phyloP scores from a whole-genome alignment of 225 moss, liverwort and hornwort genomes.

The Bryum argenteum region DNA sequence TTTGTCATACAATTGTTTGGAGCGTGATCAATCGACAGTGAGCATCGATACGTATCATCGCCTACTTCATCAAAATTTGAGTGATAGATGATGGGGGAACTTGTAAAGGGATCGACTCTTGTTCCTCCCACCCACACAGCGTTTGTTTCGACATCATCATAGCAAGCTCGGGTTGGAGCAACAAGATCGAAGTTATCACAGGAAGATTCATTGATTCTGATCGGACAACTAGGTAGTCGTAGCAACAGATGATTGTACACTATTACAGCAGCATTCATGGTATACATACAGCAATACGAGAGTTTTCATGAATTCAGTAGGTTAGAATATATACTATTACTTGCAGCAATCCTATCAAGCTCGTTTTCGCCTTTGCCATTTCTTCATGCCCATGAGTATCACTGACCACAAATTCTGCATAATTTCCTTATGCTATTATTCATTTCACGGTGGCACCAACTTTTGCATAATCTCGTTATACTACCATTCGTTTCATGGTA shows the following conservation, averaged over 20 bases:
- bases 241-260: not conserved
- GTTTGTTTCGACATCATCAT: too few relatives aligned
- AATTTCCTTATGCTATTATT: too few relatives aligned
- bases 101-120: conserved; percentile 25
- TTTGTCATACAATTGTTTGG: conserved; percentile 12
- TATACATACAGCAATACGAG: too few relatives aligned
- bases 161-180: conserved; percentile 37
- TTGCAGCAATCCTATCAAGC: too few relatives aligned
- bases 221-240: not conserved
- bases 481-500: too few relatives aligned
- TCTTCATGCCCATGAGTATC: too few relatives aligned
- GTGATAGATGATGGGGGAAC: not conserved
- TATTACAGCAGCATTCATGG: not conserved
- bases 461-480: too few relatives aligned
- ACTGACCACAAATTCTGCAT: too few relatives aligned
- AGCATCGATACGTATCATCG: conserved; percentile 26
- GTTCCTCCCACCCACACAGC: conserved; percentile 45
- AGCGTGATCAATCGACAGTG: conserved; percentile 26
- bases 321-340: too few relatives aligned
- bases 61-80: not conserved
- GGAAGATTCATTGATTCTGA: not conserved
- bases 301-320: too few relatives aligned
- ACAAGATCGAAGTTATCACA: conserved; percentile 30
- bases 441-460: too few relatives aligned
- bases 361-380: too few relatives aligned